Base-by-base conservation (phyloP, 2,329 filamentous ascomycete genomes). In the Trichophyton verrucosum region DNA sequence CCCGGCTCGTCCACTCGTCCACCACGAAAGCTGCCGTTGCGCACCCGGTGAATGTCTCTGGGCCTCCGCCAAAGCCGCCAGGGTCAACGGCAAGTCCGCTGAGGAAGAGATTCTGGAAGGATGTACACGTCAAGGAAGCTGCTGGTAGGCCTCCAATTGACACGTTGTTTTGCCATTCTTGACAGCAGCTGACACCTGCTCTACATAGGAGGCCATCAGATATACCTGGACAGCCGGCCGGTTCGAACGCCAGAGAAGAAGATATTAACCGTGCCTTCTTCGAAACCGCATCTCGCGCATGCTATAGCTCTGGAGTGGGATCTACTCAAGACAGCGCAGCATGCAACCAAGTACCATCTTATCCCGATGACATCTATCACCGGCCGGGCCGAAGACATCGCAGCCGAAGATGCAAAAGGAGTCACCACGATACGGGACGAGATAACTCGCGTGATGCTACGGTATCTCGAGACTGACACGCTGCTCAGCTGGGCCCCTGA, bases 231-330 rank as follows among this genome's bases (percentile, higher is more conserved):
- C 76, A 74, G 78, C 24, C 82, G 91, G 27, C 85, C 91, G 3
- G 83, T 99, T 63, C 86, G 91, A 64, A 90, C 88, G 58, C 88
- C 86, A 0, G 66, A 78, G 6, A 85, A 85, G 59, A 90, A 91
- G 70, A 78, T 89, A 64, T 78, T 99, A 67, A 82, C 81, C 1
- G 69, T 97, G 30, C 91, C 94, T 0, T 68, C 77, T 1, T 82
- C 81, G 61, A 97, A 96, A 76, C 85, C 85, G 36, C 82, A 90
- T 68, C 86, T 97, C 44, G 92, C 92, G 24, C 81, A 86, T 51
- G 89, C 89, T 61, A 85, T 99, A 64, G 94, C 92, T 2, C 77
- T 95, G 51, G 94, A 99, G 78, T 99, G 94, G 94, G 91, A 96
- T 72, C 80, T 87, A 57, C 81, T 99, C 63, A 81, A 86, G 24